These are phyloP conservation scores for Hirsutella rhossiliensis DNA, from an alignment of 2,329 filamentous ascomycete genomes.

Conservation along the genomic window DNA sequence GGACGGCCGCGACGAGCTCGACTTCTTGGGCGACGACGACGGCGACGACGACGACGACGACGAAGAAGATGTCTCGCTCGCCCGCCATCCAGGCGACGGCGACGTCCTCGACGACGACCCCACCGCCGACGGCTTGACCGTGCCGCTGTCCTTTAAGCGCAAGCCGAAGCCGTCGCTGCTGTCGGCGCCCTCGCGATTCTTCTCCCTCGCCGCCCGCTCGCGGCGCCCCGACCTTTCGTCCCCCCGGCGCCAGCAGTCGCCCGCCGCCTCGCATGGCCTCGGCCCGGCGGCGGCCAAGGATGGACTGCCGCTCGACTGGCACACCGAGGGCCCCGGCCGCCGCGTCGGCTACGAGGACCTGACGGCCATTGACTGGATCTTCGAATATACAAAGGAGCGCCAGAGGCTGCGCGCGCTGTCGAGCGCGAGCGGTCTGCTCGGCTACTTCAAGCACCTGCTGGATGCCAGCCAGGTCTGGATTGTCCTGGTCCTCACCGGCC, in stretches of 20 bases:
- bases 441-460: constrained; percentile 58
- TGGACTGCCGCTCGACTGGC: constrained; percentile 59
- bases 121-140: constrained; percentile 5
- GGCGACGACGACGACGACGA: constrained; percentile 18
- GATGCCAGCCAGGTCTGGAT: constrained; percentile 91
- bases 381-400: constrained; percentile 93
- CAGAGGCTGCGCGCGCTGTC: constrained; percentile 72
- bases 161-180: constrained; percentile 42
- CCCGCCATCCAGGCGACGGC: constrained; percentile 29
- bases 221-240: constrained; percentile 12
- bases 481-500: constrained; percentile 72
- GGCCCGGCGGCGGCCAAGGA: constrained; percentile 27
- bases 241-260: not conserved
- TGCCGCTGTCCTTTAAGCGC: constrained; percentile 59
- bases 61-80: constrained; percentile 35
- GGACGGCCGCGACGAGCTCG: constrained; percentile 34
- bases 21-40: constrained; percentile 27
- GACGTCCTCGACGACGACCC: not conserved
- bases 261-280: constrained; percentile 10
- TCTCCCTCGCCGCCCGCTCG: constrained; percentile 10
- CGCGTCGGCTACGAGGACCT: constrained; percentile 92
- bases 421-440: constrained; percentile 56
- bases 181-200: constrained; percentile 32
- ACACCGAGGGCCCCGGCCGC: constrained; percentile 75
- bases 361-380: constrained; percentile 99